phyloP scores from a whole-genome alignment of 306 rosid genomes.

The Acacia melanoxylon region DNA sequence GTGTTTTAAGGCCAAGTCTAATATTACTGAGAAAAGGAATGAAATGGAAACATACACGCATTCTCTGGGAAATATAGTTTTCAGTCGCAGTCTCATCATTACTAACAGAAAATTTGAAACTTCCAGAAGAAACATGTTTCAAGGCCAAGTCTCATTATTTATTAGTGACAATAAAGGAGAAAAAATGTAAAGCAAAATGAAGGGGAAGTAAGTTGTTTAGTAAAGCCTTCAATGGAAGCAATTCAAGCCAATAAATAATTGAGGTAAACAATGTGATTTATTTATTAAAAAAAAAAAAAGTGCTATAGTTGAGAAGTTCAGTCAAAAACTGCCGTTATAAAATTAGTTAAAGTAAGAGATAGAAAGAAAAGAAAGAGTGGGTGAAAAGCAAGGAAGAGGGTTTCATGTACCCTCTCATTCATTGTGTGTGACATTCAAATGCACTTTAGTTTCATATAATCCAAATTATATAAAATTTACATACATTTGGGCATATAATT shows the following conservation, averaged over 20 bases:
- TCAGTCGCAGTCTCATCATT: neutral
- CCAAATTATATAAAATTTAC: constrained; percentile 20
- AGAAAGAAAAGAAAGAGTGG: too few relatives aligned
- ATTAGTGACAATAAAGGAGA: neutral
- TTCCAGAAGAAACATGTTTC: neutral
- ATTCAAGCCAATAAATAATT: too few relatives aligned
- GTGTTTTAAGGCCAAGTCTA: neutral
- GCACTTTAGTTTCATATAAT: neutral
- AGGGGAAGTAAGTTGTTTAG: too few relatives aligned
- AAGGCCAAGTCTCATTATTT: neutral
- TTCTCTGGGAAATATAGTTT: neutral
- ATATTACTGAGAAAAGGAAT: neutral
- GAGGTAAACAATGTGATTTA: too few relatives aligned
- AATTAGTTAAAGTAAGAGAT: too few relatives aligned
- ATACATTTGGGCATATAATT: constrained; percentile 85
- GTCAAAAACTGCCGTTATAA: too few relatives aligned
- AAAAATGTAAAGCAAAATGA: too few relatives aligned
- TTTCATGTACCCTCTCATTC: neutral
- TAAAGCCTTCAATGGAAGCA: too few relatives aligned
- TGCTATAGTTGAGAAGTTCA: too few relatives aligned
- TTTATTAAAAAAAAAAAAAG: too few relatives aligned
- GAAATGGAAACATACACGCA: neutral
- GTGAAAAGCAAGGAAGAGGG: too few relatives aligned
- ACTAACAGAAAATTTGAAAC: neutral
- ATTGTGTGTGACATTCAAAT: neutral